Conservation (phyloP, 2,329 filamentous ascomycete genomes). For the Dichotomopilus funicola region DNA sequence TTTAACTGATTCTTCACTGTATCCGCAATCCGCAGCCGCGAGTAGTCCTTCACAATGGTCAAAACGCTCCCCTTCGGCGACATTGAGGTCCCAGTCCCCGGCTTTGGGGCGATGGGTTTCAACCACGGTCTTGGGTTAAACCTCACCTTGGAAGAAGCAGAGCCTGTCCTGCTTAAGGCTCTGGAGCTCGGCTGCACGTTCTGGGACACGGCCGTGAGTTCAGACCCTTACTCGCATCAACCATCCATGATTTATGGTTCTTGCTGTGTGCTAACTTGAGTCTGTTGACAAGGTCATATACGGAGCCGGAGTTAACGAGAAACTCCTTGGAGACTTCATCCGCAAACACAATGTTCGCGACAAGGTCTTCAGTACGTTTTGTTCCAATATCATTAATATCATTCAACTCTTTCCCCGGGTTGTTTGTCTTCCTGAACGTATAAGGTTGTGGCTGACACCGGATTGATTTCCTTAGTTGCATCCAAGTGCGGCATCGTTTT, state of each 20-base stretch:
- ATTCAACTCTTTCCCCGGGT: no score
- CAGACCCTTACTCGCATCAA: background rate
- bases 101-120: constrained; percentile 4
- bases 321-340: constrained; percentile 5
- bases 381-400: background rate
- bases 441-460: background rate
- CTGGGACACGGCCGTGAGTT: constrained; percentile 3
- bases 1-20: background rate
- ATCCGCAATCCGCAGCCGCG: background rate
- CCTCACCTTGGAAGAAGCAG: constrained; percentile 2
- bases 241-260: background rate
- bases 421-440: background rate
- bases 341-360: constrained; percentile 7
- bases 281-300: background rate
- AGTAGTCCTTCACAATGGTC: background rate
- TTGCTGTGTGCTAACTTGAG: background rate
- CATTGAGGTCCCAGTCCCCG: constrained; percentile 1
- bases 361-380: constrained; percentile 3
- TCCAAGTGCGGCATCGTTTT: constrained; percentile 5
- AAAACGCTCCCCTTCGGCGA: constrained; percentile 4
- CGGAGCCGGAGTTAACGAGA: background rate
- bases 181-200: constrained; percentile 7
- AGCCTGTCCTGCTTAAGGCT: constrained; percentile 1
- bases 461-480: constrained; percentile 1
- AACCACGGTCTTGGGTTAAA: constrained; percentile 1